phyloP scores from a whole-genome alignment of 495 filamentous ascomycete species.

The Cryomyces minteri region DNA sequence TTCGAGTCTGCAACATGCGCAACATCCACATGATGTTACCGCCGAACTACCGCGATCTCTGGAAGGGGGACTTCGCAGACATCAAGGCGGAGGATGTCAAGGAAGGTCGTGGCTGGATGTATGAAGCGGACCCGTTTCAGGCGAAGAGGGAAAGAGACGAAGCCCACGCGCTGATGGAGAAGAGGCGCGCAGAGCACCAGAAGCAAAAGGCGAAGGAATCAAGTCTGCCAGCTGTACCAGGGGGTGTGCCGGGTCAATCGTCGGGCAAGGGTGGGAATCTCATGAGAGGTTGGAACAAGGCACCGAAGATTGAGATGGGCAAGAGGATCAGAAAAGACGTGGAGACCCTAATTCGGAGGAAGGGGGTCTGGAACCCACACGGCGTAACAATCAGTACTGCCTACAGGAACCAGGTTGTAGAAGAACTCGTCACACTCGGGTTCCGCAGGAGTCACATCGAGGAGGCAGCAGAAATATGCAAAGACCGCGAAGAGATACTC shows the following conservation, averaged over 20 bases:
- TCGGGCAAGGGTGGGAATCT: constrained; percentile 1
- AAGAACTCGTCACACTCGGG: constrained; percentile 56
- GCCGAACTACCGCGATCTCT: constrained; percentile 69
- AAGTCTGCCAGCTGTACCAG: neutral
- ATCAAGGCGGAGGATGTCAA: constrained; percentile 61
- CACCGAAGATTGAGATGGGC: constrained; percentile 87
- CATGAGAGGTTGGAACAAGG: constrained; percentile 62
- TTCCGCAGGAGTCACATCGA: constrained; percentile 78
- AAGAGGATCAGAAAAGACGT: constrained; percentile 54
- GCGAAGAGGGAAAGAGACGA: constrained; percentile 62
- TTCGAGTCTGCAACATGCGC: constrained; percentile 80
- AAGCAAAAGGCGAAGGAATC: constrained; percentile 4
- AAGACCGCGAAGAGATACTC: constrained; percentile 80
- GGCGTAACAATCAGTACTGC: constrained; percentile 38
- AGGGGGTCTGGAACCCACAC: constrained; percentile 76
- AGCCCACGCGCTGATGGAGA: constrained; percentile 48
- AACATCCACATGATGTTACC: constrained; percentile 89
- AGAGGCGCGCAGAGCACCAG: constrained; percentile 34
- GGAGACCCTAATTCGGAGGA: constrained; percentile 55
- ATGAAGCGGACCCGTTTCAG: constrained; percentile 85
- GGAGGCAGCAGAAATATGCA: constrained; percentile 73
- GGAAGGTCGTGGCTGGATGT: constrained; percentile 73
- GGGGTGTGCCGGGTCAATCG: neutral
- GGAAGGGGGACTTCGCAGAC: constrained; percentile 68
- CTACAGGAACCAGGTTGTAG: constrained; percentile 41